Conservation (phyloP, 129 eudicot species). For the Cynara cardunculus region DNA sequence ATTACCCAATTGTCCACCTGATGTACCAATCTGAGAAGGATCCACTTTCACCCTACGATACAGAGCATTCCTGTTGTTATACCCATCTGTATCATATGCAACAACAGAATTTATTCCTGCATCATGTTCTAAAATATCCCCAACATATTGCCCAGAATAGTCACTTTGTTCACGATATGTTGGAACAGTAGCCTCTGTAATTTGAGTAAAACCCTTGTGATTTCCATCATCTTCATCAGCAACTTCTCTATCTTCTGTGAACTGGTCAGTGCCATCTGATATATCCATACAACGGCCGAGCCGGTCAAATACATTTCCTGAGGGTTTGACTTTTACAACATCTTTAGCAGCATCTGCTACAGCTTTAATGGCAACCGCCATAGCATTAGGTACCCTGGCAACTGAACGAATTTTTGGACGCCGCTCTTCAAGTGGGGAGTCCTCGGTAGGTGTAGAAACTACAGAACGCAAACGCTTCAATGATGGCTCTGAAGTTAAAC, state of each 20-base stretch:
- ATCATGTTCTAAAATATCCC: constrained; percentile 39
- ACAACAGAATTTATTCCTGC: constrained; percentile 38
- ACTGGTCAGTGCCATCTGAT: constrained; percentile 24
- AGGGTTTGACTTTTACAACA: constrained; percentile 51
- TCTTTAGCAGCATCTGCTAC: constrained; percentile 84
- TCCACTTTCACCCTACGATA: constrained; percentile 17
- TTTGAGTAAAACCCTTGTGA: constrained; percentile 26
- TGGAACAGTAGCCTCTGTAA: constrained; percentile 23
- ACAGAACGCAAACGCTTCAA: constrained; percentile 81
- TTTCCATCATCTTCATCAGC: constrained; percentile 30
- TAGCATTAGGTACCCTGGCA: constrained; percentile 48
- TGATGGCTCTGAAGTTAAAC: constrained; percentile 59
- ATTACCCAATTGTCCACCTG: constrained; percentile 41
- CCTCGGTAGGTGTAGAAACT: constrained; percentile 53
- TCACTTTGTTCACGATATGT: constrained; percentile 22
- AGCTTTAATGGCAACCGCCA: constrained; percentile 76
- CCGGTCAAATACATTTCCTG: constrained; percentile 84
- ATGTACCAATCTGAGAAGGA: constrained; percentile 41
- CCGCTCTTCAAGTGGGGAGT: constrained; percentile 32
- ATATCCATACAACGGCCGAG: constrained; percentile 59
- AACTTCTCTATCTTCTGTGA: constrained; percentile 26
- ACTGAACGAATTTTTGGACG: constrained; percentile 42
- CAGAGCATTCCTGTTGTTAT: constrained; percentile 28
- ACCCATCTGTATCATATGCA: constrained; percentile 40
- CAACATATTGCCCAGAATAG: constrained; percentile 16